Evolutionary conservation across 2,329 filamentous ascomycete genomes (phyloP), one percentile per base, ranked within the genome.

Genomic region (Penicillium sp.): DNA sequence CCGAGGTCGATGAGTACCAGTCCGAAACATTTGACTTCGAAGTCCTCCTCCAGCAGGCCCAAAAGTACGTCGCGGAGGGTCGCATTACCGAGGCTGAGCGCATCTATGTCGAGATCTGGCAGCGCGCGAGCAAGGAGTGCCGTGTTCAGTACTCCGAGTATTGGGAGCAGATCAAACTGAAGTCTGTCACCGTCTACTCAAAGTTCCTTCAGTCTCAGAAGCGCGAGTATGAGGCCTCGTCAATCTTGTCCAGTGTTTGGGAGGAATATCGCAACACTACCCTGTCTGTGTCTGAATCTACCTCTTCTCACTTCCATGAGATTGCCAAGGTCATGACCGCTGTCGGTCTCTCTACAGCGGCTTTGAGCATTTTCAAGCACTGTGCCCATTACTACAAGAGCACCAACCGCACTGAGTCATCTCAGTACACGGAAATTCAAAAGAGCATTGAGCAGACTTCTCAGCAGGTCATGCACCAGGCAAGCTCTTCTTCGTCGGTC

Each of bases 61-160:
- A 80, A 54, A 71, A 70, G 6, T 75, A 78, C 57, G 59, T 71
- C 14, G 67, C 74, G 0, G 67, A 72, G 38, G 70, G 73, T 25
- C 63, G 69, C 57, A 61, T 67, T 60, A 72, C 67, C 59, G 74
- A 64, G n/a, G 81, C 81, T 0, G 81, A 84, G 64, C 73, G 75
- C 41, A 73, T 73, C 2, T 84, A 82, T 50, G 75, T 83, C 15
- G 78, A 83, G 59, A 74, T 82, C 4, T 84, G 82, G 82, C 78
- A 81, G 67, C 78, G 78, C n/a, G 72, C 80, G 1, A 82, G 78
- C n/a, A 75, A 74, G 42, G 78, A 79, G 56, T 81, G 76, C 59
- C 79, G 78, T 25, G 68, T 70, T 10, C 74, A 78, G 25, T 74
- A 75, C 42, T 77, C 79, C 1, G 67, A 76, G 4, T 73, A 79